phyloP scores from a whole-genome alignment of 352 stramenopile genomes.

The Pythium vanterpoolii region DNA sequence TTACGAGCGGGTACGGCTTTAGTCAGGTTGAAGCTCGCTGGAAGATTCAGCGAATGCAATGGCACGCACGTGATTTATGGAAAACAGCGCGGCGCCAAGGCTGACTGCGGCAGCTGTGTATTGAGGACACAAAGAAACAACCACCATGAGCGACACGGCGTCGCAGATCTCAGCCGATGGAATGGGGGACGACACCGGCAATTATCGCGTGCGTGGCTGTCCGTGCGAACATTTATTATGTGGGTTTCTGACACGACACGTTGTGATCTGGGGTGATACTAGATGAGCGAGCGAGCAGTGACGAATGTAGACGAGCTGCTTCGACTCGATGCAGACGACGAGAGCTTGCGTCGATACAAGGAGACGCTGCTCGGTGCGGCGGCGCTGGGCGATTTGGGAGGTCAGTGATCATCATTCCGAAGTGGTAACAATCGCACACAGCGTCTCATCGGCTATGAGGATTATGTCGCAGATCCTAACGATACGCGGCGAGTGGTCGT shows the following conservation, averaged over 20 bases:
- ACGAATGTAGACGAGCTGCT: constrained; percentile 70
- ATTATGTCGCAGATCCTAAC: constrained; percentile 33
- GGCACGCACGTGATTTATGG: not conserved
- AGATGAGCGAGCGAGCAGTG: constrained; percentile 68
- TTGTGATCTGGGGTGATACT: not conserved
- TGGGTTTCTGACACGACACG: not conserved
- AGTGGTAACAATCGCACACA: not conserved
- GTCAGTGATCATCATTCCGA: constrained; percentile 26
- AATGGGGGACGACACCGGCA: constrained; percentile 5
- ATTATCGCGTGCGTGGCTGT: constrained; percentile 43
- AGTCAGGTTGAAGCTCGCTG: constrained; percentile 6
- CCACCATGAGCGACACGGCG: constrained; percentile 36
- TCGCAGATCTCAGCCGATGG: constrained; percentile 15
- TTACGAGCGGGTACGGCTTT: constrained; percentile 1
- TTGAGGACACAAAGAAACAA: not conserved
- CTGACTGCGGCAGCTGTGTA: not conserved
- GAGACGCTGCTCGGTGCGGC: constrained; percentile 76
- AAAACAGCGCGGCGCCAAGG: not conserved
- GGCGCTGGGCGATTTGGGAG: constrained; percentile 74
- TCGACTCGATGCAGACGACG: constrained; percentile 74
- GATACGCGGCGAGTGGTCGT: constrained; percentile 76
- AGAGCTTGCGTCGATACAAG: constrained; percentile 84
- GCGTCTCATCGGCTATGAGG: not conserved
- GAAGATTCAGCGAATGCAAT: not conserved
- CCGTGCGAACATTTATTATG: too few species aligned